These are phyloP conservation scores for Zygosaccharomyces bisporus DNA, from an alignment of 805 yeast species.

Conservation along the genomic window DNA sequence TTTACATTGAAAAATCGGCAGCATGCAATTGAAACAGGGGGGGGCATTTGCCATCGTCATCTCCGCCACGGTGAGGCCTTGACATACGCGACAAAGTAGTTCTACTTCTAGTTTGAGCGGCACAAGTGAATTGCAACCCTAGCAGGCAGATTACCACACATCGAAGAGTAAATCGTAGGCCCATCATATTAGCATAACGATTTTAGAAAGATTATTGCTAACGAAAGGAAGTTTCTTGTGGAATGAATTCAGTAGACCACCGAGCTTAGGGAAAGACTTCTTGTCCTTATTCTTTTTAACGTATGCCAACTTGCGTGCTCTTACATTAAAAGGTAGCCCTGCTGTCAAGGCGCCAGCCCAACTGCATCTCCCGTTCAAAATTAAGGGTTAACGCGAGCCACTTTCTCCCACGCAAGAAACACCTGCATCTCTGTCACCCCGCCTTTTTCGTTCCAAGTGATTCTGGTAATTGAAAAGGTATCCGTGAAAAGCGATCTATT, in stretches of 20 bases:
- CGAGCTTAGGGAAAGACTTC: background rate
- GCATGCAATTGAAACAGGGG: conserved; percentile 94
- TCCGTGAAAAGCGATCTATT: background rate
- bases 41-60: conserved; percentile 54
- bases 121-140: conserved; percentile 1
- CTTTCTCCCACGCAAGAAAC: too few species aligned
- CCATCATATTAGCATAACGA: conserved; percentile 5
- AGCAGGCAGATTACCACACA: background rate
- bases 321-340: background rate
- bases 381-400: too few species aligned
- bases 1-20: conserved; percentile 84
- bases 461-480: background rate
- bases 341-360: background rate
- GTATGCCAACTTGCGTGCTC: background rate
- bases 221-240: background rate
- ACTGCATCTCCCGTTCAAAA: background rate
- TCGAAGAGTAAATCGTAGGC: background rate
- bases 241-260: background rate
- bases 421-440: background rate
- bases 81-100: conserved; percentile 8
- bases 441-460: background rate
- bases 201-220: background rate
- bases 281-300: background rate
- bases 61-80: conserved; percentile 3
- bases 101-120: conserved; percentile 6